Conservation (phyloP, 1,139 yeast species). For the Saccharomyces hybrid region DNA sequence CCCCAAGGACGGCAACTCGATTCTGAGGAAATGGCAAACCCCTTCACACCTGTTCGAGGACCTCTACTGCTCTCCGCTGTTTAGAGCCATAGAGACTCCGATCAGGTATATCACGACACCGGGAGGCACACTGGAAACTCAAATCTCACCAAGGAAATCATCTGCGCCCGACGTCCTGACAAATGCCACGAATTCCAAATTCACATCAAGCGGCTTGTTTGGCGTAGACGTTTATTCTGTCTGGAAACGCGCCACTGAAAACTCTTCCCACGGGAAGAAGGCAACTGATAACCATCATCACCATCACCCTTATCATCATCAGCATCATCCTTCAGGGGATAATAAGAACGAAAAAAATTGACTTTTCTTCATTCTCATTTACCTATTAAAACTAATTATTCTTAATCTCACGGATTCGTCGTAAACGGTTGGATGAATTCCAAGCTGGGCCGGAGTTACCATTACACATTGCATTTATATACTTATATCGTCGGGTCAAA, state of each 20-base stretch:
- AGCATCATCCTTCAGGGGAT: not conserved
- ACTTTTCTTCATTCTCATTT: not conserved
- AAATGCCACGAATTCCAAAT: constrained; percentile 17
- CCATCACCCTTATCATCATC: not conserved
- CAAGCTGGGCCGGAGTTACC: not conserved
- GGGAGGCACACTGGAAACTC: constrained; percentile 7
- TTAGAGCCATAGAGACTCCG: constrained; percentile 23
- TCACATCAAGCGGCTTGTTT: constrained; percentile 37
- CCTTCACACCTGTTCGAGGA: constrained; percentile 32
- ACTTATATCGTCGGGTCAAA: not conserved
- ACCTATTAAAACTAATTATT: not conserved
- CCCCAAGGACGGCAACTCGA: constrained; percentile 23
- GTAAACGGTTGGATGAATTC: not conserved
- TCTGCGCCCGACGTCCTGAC: constrained; percentile 8
- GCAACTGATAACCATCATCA: not conserved
- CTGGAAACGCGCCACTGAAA: constrained; percentile 46
- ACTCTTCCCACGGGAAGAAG: constrained; percentile 9
- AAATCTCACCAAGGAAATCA: constrained; percentile 17
- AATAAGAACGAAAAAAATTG: not conserved
- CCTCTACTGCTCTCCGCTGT: constrained; percentile 29
- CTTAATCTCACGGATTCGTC: not conserved
- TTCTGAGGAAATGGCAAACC: constrained; percentile 29
- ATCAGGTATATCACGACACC: constrained; percentile 15
- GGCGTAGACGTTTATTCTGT: constrained; percentile 53
- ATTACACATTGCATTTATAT: not conserved